Evolutionary conservation across 495 filamentous ascomycete species (phyloP).

Genomic region (Xylaria longipes): DNA sequence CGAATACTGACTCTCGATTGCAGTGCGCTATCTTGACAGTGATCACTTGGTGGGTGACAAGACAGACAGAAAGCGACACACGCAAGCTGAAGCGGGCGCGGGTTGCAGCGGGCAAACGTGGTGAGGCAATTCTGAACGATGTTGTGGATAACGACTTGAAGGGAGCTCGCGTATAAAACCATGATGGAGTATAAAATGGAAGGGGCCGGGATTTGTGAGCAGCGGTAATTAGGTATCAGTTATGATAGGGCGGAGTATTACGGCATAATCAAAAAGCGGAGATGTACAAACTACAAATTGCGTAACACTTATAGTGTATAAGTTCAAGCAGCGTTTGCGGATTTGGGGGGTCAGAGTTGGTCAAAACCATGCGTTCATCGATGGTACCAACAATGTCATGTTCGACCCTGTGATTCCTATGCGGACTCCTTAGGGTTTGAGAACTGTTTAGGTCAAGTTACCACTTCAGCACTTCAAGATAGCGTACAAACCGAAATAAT

Average conservation of each 20-base stretch:
- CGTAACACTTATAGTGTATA: neutral
- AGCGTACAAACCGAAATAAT: neutral
- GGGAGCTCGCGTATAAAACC: neutral
- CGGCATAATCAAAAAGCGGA: neutral
- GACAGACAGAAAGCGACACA: constrained; percentile 48
- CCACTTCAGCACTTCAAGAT: neutral
- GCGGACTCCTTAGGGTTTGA: neutral
- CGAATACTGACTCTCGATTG: neutral
- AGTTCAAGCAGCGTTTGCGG: neutral
- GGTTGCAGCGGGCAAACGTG: constrained; percentile 46
- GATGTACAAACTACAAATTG: neutral
- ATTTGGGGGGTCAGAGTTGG: neutral
- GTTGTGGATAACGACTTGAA: constrained; percentile 48
- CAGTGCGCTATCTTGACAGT: constrained; percentile 38
- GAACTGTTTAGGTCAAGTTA: neutral
- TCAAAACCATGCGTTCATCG: neutral
- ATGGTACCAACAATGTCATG: neutral
- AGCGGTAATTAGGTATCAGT: neutral
- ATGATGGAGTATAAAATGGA: neutral
- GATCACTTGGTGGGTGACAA: constrained; percentile 44
- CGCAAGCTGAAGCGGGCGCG: constrained; percentile 50
- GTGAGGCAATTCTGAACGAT: constrained; percentile 51
- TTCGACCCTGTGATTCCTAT: neutral
- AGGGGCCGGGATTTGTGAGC: neutral
- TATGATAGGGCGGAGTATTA: neutral